Evolutionary conservation across 2,329 filamentous ascomycete genomes (phyloP).

Genomic region (Colletotrichum theobromicola): DNA sequence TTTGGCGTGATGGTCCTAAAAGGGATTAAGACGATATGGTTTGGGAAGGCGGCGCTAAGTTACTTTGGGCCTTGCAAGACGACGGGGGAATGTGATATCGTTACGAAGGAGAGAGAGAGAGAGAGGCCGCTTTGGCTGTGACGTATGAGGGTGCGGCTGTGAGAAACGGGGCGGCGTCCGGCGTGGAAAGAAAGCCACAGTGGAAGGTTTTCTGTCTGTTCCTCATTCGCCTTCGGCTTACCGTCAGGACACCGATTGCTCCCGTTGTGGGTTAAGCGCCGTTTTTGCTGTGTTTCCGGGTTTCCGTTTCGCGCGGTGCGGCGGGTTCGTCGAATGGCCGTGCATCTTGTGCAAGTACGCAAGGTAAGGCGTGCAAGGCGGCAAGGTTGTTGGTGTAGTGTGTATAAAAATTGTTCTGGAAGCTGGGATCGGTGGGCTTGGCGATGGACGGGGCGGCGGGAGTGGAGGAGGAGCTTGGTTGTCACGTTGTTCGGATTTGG

Average conservation of each 20-base stretch:
- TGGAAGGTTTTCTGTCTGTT: neutral
- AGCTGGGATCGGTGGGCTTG: neutral
- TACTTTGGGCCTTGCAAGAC: neutral
- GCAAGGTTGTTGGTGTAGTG: neutral
- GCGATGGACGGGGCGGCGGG: neutral
- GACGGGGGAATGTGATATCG: neutral
- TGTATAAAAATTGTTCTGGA: neutral
- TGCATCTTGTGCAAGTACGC: neutral
- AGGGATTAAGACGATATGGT: neutral
- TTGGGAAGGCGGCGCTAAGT: neutral
- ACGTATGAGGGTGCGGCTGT: no score
- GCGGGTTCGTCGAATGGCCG: neutral
- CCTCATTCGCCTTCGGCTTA: neutral
- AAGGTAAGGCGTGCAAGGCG: neutral
- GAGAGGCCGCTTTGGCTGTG: constrained; percentile 1
- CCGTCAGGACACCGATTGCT: neutral
- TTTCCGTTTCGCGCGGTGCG: neutral
- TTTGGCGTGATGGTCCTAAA: fast-evolving
- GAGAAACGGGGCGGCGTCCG: neutral
- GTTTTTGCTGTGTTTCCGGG: neutral
- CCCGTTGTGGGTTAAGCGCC: neutral
- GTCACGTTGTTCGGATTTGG: no score
- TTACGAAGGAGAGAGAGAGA: neutral
- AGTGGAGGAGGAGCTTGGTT: no score
- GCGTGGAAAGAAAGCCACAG: neutral